A percentile compares a stretch with the other conserved stretches of the same genome.
phyloP scores from a whole-genome alignment of 148 eudicot genomes.

The Polygonum maritimum region DNA sequence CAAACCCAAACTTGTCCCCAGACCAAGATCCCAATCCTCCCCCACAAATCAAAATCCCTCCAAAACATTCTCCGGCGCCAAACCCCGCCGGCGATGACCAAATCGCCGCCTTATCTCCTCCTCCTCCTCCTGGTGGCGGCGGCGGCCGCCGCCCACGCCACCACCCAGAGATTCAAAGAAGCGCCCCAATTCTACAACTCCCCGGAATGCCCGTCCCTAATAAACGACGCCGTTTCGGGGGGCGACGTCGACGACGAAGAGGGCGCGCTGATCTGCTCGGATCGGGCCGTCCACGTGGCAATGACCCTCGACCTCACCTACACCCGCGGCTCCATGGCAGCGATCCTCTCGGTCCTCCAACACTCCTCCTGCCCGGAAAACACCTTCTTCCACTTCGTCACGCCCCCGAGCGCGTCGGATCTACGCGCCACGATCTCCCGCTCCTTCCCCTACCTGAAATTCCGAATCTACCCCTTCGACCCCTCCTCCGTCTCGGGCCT shows the following conservation, averaged over 20 bases:
- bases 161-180: conserved; percentile 40
- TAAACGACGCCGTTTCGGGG: conserved; percentile 54
- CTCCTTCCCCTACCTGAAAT: conserved; percentile 58
- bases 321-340: conserved; percentile 85
- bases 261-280: conserved; percentile 24
- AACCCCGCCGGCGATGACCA: not conserved
- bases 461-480: conserved; percentile 50
- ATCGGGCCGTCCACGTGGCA: conserved; percentile 60
- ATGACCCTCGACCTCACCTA: conserved; percentile 77
- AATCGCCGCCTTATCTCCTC: not conserved
- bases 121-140: not conserved
- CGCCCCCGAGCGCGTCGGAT: conserved; percentile 23
- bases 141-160: not conserved
- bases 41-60: not conserved
- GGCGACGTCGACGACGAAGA: too few relatives aligned
- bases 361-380: conserved; percentile 78
- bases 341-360: conserved; percentile 65
- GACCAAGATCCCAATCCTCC: too few relatives aligned
- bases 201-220: conserved; percentile 35
- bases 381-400: conserved; percentile 58
- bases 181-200: conserved; percentile 76
- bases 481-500: conserved; percentile 39
- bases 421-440: conserved; percentile 37
- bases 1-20: not conserved
- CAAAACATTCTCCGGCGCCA: not conserved